Evolutionary conservation across 2,329 filamentous ascomycete species (phyloP).

Genomic region (Lecanicillium sp.): DNA sequence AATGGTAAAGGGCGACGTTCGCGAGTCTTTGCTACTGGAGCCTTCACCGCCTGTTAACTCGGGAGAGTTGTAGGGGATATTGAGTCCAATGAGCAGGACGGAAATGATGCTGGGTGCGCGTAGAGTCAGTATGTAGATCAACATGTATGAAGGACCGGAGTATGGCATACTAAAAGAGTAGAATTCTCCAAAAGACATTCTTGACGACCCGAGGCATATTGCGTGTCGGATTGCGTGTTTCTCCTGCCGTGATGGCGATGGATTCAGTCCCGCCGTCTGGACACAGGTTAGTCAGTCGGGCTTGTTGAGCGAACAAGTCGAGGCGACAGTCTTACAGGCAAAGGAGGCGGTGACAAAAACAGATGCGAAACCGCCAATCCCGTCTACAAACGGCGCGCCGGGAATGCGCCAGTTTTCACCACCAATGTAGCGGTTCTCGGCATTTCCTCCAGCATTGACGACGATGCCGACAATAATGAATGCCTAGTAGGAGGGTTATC

Average conservation of each 20-base stretch:
- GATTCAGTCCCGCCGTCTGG: constrained; percentile 48
- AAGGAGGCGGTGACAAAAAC: constrained; percentile 48
- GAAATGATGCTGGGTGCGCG: constrained; percentile 24
- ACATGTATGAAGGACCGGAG: constrained; percentile 12
- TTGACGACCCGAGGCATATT: constrained; percentile 56
- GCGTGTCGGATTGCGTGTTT: constrained; percentile 54
- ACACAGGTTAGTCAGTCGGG: too few species aligned
- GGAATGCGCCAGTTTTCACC: constrained; percentile 49
- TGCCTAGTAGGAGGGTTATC: too few species aligned
- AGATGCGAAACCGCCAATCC: constrained; percentile 58
- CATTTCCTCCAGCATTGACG: constrained; percentile 45
- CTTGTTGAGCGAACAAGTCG: too few species aligned
- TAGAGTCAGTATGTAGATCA: constrained; percentile 4
- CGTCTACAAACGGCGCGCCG: constrained; percentile 56
- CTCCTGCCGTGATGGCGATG: constrained; percentile 59
- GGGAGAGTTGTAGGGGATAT: constrained; percentile 43
- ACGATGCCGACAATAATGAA: constrained; percentile 58
- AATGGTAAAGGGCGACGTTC: constrained; percentile 40
- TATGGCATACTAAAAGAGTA: constrained; percentile 35
- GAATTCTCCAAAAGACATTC: constrained; percentile 58
- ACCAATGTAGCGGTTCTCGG: constrained; percentile 46
- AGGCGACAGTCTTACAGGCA: constrained; percentile 45
- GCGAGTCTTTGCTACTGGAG: constrained; percentile 7
- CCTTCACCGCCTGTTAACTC: neutral
- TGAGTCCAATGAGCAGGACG: constrained; percentile 42